Percentiles rank a stretch among this genome's conserved stretches.
Evolutionary conservation across 176 grass and related monocot species (phyloP).

Genomic region (Oropetium thomaeum): DNA sequence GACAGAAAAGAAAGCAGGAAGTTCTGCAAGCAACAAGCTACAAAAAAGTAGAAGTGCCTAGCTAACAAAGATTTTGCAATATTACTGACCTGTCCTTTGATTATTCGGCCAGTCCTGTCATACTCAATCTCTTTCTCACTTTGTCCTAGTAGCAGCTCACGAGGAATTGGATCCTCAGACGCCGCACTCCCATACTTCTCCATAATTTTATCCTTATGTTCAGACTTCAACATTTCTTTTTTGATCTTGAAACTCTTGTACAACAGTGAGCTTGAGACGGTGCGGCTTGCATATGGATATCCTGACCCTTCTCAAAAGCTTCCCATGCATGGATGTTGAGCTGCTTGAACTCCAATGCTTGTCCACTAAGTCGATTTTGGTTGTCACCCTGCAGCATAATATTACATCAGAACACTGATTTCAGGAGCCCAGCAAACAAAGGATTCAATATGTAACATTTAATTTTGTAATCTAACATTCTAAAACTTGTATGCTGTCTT

Average conservation of each 20-base stretch:
- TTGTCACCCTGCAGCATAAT: constrained; percentile 76
- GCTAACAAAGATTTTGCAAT: background rate
- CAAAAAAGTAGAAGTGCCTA: constrained; percentile 2
- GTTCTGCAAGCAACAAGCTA: background rate
- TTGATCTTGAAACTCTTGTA: constrained; percentile 78
- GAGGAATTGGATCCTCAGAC: constrained; percentile 77
- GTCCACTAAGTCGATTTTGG: constrained; percentile 85
- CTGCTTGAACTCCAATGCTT: constrained; percentile 93
- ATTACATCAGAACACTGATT: constrained; percentile 10
- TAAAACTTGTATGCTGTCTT: background rate
- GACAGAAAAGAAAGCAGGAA: background rate
- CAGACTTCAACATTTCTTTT: constrained; percentile 80
- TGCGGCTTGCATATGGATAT: constrained; percentile 96
- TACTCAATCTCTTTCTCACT: constrained; percentile 93
- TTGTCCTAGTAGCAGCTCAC: constrained; percentile 93
- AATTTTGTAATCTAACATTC: background rate
- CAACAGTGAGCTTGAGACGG: constrained; percentile 93
- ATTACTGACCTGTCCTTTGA: constrained; percentile 73
- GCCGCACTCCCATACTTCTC: constrained; percentile 94
- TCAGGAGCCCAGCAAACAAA: background rate
- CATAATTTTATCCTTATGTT: constrained; percentile 85
- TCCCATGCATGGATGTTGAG: constrained; percentile 86
- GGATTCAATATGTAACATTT: background rate
- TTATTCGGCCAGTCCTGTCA: constrained; percentile 83
- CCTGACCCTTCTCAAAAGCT: constrained; percentile 94